Conservation (phyloP, 371 early-diverging fungal genomes). For the Sporodiniella umbellata region DNA sequence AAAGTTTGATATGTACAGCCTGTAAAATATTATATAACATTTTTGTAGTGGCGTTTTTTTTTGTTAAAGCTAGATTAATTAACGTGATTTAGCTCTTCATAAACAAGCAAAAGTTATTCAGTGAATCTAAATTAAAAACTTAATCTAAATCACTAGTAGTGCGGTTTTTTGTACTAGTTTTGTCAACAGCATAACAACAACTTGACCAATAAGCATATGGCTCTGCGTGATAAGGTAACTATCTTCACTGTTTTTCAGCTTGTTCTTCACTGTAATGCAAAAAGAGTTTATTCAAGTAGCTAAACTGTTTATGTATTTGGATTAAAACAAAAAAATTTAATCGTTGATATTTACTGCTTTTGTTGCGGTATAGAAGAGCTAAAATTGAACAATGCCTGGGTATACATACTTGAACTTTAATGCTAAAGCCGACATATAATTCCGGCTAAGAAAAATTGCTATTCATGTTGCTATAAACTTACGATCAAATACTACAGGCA, state of each 20-base stretch:
- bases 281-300: slow-evolving; percentile 9
- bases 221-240: slow-evolving; percentile 5
- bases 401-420: too few relatives aligned
- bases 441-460: too few relatives aligned
- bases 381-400: too few relatives aligned
- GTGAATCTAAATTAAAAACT: neutral
- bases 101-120: neutral
- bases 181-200: slow-evolving; percentile 7
- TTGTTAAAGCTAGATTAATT: neutral
- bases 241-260: slow-evolving; percentile 2
- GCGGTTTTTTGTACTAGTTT: slow-evolving; percentile 1
- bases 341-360: too few relatives aligned
- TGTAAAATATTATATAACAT: slow-evolving; percentile 1
- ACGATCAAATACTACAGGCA: too few relatives aligned
- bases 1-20: neutral
- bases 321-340: too few relatives aligned
- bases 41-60: neutral
- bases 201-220: slow-evolving; percentile 7
- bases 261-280: slow-evolving; percentile 5
- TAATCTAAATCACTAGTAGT: neutral
- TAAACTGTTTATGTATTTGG: too few relatives aligned
- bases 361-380: too few relatives aligned
- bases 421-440: too few relatives aligned
- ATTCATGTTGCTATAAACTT: too few relatives aligned
- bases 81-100: neutral